phyloP scores from a whole-genome alignment of 2,329 filamentous ascomycete species.

The Pezicula rhizophila region DNA sequence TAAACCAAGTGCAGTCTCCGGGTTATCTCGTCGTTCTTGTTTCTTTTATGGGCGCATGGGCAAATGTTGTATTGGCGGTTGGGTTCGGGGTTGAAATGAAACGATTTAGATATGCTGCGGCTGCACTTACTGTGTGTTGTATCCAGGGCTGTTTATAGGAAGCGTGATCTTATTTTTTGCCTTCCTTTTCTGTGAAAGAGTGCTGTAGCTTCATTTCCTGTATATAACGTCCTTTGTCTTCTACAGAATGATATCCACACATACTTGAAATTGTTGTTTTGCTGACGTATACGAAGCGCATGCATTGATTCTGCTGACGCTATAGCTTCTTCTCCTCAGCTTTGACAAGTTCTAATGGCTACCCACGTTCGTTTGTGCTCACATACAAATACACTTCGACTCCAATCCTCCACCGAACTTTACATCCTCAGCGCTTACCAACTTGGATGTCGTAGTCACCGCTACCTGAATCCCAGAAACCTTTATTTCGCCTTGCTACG shows the following conservation, averaged over 20 bases:
- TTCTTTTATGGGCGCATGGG: slow-evolving; percentile 2
- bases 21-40: neutral
- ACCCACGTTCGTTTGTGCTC: too few relatives aligned
- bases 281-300: too few relatives aligned
- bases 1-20: slow-evolving; percentile 9
- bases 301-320: too few relatives aligned
- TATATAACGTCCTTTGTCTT: slow-evolving; percentile 12
- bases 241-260: slow-evolving; percentile 5
- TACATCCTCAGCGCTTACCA: too few relatives aligned
- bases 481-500: too few relatives aligned
- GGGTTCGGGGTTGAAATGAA: slow-evolving; percentile 1
- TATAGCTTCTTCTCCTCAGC: too few relatives aligned
- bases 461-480: too few relatives aligned
- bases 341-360: too few relatives aligned
- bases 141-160: slow-evolving; percentile 1
- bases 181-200: neutral
- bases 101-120: slow-evolving; percentile 1
- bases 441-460: too few relatives aligned
- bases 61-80: neutral
- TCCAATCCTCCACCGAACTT: too few relatives aligned
- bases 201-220: slow-evolving; percentile 10
- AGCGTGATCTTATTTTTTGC: slow-evolving; percentile 1
- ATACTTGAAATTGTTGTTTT: neutral
- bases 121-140: neutral
- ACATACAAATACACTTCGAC: too few relatives aligned